A percentile compares a stretch with the other conserved stretches of the same genome.
These are phyloP conservation scores for Vaccinium macrocarpon DNA, from an alignment of 148 eudicot species.

Conservation along the genomic window DNA sequence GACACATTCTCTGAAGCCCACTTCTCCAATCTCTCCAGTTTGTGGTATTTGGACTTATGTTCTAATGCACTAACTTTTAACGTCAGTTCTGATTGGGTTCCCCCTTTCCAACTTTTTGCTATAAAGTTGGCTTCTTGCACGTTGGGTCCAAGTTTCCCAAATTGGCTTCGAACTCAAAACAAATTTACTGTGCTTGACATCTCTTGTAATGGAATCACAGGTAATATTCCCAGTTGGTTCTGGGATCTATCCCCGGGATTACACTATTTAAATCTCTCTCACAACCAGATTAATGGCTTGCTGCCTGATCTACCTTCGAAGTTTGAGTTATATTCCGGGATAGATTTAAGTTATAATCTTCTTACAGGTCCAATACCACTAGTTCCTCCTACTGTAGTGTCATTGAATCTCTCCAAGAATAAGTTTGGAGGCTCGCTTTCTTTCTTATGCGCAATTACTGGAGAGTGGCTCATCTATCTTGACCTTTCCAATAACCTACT, in stretches of 20 bases:
- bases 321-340: not conserved
- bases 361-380: constrained; percentile 18
- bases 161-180: constrained; percentile 18
- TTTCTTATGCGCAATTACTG: not conserved
- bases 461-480: not conserved
- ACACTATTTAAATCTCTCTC: constrained; percentile 14
- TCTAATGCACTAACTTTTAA: not conserved
- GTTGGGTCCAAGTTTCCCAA: constrained; percentile 22
- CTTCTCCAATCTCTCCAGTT: constrained; percentile 14
- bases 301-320: constrained; percentile 5
- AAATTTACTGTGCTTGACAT: not conserved
- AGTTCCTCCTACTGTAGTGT: not conserved
- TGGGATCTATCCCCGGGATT: constrained; percentile 1
- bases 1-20: constrained; percentile 23
- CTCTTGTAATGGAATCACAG: not conserved
- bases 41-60: not conserved
- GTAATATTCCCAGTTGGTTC: constrained; percentile 9
- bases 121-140: constrained; percentile 9
- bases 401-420: constrained; percentile 14
- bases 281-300: constrained; percentile 13
- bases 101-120: constrained; percentile 19
- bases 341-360: constrained; percentile 22
- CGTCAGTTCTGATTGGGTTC: constrained; percentile 11
- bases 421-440: not conserved
- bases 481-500: constrained; percentile 10